phyloP scores from a whole-genome alignment of 371 early-diverging fungal genomes.

The Mortierella sp. region DNA sequence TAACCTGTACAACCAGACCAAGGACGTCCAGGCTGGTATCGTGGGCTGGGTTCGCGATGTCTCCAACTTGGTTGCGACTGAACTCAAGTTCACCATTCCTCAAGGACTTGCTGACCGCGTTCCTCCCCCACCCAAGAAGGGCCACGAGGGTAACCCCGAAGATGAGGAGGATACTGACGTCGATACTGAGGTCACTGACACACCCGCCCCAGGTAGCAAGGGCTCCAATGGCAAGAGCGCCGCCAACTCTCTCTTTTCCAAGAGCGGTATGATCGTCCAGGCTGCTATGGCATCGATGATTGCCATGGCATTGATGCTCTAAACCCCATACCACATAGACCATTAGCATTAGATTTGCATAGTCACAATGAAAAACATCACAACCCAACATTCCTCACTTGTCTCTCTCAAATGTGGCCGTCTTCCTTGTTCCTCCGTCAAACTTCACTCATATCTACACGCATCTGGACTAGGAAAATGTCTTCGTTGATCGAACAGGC shows the following conservation, averaged over 20 bases:
- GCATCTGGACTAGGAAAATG: slow-evolving; percentile 5
- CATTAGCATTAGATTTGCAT: not conserved
- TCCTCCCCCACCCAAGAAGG: slow-evolving; percentile 40
- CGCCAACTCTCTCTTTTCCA: slow-evolving; percentile 3
- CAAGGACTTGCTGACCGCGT: slow-evolving; percentile 35
- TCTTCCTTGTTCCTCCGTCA: not conserved
- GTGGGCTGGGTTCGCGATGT: slow-evolving; percentile 23
- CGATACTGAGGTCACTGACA: not conserved
- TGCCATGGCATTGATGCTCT: slow-evolving; percentile 8
- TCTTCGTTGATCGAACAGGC: slow-evolving; percentile 64
- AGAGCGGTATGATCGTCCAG: slow-evolving; percentile 3
- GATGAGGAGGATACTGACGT: slow-evolving; percentile 27
- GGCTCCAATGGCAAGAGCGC: not conserved
- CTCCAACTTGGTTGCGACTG: slow-evolving; percentile 11
- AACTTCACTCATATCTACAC: not conserved
- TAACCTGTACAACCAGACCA: slow-evolving; percentile 38
- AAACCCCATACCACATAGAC: not conserved
- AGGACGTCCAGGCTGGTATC: slow-evolving; percentile 30
- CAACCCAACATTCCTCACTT: too few species aligned
- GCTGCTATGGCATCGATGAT: slow-evolving; percentile 2
- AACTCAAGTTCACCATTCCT: slow-evolving; percentile 33
- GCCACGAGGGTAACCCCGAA: slow-evolving; percentile 29
- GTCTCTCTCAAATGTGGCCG: not conserved
- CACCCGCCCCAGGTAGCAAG: not conserved
- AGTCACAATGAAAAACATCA: not conserved